Evolutionary conservation across 805 yeast genomes (phyloP).

Genomic region (Tetrapisispora fleetii): DNA sequence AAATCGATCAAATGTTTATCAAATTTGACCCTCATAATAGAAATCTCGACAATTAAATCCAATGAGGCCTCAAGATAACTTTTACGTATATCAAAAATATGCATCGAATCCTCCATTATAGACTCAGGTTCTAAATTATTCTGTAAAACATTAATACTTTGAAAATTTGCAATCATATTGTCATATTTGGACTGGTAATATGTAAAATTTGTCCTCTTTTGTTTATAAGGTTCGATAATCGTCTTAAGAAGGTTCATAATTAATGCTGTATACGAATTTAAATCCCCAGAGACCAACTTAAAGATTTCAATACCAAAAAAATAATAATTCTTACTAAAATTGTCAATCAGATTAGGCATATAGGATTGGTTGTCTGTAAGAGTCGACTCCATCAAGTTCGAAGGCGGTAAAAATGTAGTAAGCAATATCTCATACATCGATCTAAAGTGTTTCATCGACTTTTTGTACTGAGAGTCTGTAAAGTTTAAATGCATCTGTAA

Average conservation of each 20-base stretch:
- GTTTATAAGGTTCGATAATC: slow-evolving; percentile 45
- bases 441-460: slow-evolving; percentile 38
- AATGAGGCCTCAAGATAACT: slow-evolving; percentile 52
- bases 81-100: slow-evolving; percentile 54
- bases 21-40: slow-evolving; percentile 21
- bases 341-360: slow-evolving; percentile 29
- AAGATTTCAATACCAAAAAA: slow-evolving; percentile 11
- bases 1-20: slow-evolving; percentile 14
- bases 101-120: slow-evolving; percentile 66
- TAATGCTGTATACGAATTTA: slow-evolving; percentile 7
- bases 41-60: slow-evolving; percentile 41
- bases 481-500: slow-evolving; percentile 36
- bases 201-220: slow-evolving; percentile 49
- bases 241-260: slow-evolving; percentile 13
- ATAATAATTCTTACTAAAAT: slow-evolving; percentile 13
- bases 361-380: slow-evolving; percentile 61
- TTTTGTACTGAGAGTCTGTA: slow-evolving; percentile 34
- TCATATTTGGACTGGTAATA: slow-evolving; percentile 60
- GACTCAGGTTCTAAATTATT: slow-evolving; percentile 39
- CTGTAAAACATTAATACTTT: slow-evolving; percentile 38
- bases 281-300: slow-evolving; percentile 9
- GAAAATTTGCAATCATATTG: slow-evolving; percentile 40
- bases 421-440: slow-evolving; percentile 35
- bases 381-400: slow-evolving; percentile 45
- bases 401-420: slow-evolving; percentile 36